Evolutionary conservation across 148 eudicot species (phyloP).

Genomic region (Silene uniflora): DNA sequence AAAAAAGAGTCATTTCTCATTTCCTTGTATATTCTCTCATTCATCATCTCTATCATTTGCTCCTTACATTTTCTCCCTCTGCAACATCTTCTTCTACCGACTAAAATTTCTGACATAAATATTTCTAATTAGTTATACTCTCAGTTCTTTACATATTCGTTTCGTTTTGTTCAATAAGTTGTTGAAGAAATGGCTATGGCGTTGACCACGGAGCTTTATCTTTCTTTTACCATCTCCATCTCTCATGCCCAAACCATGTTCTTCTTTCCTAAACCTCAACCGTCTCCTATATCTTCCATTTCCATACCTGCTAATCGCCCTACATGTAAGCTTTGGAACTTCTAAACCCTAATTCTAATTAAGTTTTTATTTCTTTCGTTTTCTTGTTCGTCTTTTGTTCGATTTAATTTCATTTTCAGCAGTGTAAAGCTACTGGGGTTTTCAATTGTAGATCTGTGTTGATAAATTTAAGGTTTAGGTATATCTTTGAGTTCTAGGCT

Average conservation of each 20-base stretch:
- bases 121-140: no score
- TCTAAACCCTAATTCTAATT: not conserved
- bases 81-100: no score
- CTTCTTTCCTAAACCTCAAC: not conserved
- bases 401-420: not conserved
- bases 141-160: no score
- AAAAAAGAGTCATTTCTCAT: no score
- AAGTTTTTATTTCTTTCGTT: no score
- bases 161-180: no score
- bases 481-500: conserved; percentile 14
- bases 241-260: not conserved
- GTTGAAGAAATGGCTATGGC: not conserved
- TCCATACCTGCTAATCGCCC: not conserved
- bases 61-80: no score
- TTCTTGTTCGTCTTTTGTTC: not conserved
- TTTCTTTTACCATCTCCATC: not conserved
- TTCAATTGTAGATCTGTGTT: not conserved
- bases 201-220: not conserved
- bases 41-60: no score
- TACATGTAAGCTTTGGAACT: not conserved
- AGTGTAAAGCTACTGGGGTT: not conserved
- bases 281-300: not conserved
- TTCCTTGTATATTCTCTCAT: no score
- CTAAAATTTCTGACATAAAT: no score
- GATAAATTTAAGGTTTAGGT: not conserved